Evolutionary conservation across 2,329 filamentous ascomycete species (phyloP).

Genomic region (Epichloe uncinata): DNA sequence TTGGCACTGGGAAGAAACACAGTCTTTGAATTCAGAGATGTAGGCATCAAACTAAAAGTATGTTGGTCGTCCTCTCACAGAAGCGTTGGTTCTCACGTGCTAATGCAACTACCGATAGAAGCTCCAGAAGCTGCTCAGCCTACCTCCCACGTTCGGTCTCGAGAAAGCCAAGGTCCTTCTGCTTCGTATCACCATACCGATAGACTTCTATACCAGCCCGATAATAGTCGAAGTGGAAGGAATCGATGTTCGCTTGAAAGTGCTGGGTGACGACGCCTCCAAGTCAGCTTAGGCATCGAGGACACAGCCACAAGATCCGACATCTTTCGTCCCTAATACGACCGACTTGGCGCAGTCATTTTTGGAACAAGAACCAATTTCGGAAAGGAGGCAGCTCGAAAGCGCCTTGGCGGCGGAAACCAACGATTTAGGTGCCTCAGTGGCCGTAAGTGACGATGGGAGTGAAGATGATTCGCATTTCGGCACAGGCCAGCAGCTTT

Average conservation of each 20-base stretch:
- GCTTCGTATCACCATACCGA: constrained; percentile 70
- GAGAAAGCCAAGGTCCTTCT: constrained; percentile 61
- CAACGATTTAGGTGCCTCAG: constrained; percentile 47
- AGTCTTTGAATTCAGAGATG: constrained; percentile 74
- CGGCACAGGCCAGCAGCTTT: constrained; percentile 59
- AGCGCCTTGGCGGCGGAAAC: constrained; percentile 52
- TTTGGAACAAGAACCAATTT: constrained; percentile 53
- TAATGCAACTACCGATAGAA: constrained; percentile 41
- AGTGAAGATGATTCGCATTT: constrained; percentile 46
- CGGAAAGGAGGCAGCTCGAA: constrained; percentile 55
- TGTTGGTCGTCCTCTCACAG: constrained; percentile 10
- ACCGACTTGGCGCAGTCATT: constrained; percentile 68
- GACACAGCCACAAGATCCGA: constrained; percentile 14
- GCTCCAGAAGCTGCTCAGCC: constrained; percentile 58
- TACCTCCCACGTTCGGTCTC: constrained; percentile 60
- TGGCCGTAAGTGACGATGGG: constrained; percentile 45
- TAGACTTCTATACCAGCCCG: constrained; percentile 75
- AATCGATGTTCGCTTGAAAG: constrained; percentile 55
- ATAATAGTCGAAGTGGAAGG: constrained; percentile 75
- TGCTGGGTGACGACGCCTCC: constrained; percentile 23
- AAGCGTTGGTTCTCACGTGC: background rate
- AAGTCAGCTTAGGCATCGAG: constrained; percentile 29
- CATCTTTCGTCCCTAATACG: constrained; percentile 47
- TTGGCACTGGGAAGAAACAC: constrained; percentile 71
- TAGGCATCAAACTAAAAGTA: constrained; percentile 69